These are phyloP conservation scores for Jimgerdemannia flammicorona DNA, from an alignment of 192 early-diverging fungal genomes.

Conservation along the genomic window DNA sequence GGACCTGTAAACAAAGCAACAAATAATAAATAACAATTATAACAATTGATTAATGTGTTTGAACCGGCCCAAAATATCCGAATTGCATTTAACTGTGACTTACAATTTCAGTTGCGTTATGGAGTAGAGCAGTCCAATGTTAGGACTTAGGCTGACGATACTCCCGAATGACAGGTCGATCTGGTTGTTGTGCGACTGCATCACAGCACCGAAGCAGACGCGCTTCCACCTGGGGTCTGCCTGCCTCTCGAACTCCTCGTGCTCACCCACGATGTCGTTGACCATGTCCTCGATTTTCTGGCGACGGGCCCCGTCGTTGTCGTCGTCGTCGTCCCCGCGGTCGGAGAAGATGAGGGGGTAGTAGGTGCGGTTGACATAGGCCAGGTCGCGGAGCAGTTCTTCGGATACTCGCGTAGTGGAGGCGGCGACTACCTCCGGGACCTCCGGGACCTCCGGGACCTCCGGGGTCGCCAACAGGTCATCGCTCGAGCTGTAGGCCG, in stretches of 20 bases:
- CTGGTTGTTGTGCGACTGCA: slow-evolving; percentile 2
- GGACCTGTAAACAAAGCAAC: slow-evolving; percentile 47
- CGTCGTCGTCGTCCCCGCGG: slow-evolving; percentile 15
- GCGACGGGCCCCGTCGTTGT: slow-evolving; percentile 12
- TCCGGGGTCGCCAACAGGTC: background rate
- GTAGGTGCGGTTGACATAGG: slow-evolving; percentile 31
- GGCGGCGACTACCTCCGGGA: too few relatives aligned
- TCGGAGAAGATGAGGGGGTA: slow-evolving; percentile 19
- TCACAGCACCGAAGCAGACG: background rate
- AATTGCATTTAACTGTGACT: slow-evolving; percentile 13
- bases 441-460: too few relatives aligned
- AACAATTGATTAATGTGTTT: background rate
- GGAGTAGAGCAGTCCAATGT: slow-evolving; percentile 59
- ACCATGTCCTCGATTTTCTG: slow-evolving; percentile 1
- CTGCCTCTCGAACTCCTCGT: background rate
- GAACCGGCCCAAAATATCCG: background rate
- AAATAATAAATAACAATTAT: slow-evolving; percentile 10
- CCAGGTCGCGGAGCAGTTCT: slow-evolving; percentile 8
- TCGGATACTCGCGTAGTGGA: background rate
- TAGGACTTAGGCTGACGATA: slow-evolving; percentile 61
- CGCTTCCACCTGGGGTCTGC: slow-evolving; percentile 4
- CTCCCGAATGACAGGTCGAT: slow-evolving; percentile 57
- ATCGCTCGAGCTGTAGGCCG: background rate
- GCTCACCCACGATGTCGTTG: slow-evolving; percentile 2
- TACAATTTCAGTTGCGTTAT: slow-evolving; percentile 72